Evolutionary conservation across 352 stramenopile genomes (phyloP).

Genomic region (Phytophthora constricta): DNA sequence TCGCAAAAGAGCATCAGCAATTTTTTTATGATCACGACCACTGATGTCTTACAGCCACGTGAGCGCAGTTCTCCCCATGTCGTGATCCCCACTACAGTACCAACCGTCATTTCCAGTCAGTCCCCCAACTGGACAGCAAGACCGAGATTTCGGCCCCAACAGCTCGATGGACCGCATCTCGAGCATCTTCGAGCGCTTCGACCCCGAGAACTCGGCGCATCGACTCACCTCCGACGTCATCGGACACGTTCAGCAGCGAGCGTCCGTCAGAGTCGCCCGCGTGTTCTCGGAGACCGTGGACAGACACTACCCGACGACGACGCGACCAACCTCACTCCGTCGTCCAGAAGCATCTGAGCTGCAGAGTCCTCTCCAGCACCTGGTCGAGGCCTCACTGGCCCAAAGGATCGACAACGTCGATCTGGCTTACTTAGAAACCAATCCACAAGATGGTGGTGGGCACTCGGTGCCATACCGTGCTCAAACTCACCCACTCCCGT

Average conservation of each 20-base stretch:
- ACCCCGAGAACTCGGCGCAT: constrained; percentile 4
- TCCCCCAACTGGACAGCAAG: background rate
- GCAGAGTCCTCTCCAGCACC: constrained; percentile 1
- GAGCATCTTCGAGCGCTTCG: constrained; percentile 29
- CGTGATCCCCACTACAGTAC: background rate
- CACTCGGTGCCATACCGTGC: background rate
- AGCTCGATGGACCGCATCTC: constrained; percentile 27
- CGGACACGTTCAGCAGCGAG: constrained; percentile 21
- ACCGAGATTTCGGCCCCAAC: background rate
- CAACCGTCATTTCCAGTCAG: background rate
- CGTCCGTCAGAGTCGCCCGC: background rate
- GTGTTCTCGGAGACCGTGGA: constrained; percentile 1
- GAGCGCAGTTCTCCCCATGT: background rate
- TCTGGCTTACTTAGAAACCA: background rate
- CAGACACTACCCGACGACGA: background rate
- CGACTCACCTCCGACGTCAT: constrained; percentile 25
- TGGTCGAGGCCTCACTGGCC: constrained; percentile 11
- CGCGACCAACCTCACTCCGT: background rate
- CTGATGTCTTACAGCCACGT: background rate
- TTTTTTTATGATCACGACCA: background rate
- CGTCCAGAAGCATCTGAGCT: background rate
- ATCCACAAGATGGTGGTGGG: background rate
- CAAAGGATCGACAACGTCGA: background rate
- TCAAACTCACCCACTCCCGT: background rate
- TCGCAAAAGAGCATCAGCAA: background rate